These are phyloP conservation scores for Periconia sp. DNA, from an alignment of 2,329 filamentous ascomycete species.

Conservation along the genomic window DNA sequence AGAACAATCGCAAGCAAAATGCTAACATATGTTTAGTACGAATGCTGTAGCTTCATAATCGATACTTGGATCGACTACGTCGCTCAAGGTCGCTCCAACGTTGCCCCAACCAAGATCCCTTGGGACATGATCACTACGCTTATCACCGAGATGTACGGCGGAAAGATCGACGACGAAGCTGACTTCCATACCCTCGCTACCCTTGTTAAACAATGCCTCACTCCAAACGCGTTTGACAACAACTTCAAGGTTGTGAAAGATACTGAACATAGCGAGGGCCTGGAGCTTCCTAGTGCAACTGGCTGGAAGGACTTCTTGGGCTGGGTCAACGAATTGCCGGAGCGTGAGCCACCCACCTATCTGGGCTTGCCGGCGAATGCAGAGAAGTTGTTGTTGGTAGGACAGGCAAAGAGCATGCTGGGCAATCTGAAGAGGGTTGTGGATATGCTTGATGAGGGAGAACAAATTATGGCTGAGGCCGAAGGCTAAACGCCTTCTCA, in stretches of 20 bases:
- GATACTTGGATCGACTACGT: constrained; percentile 90
- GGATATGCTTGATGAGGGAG: constrained; percentile 89
- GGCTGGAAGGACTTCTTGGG: constrained; percentile 82
- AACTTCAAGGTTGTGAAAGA: constrained; percentile 84
- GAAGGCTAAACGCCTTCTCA: constrained; percentile 14
- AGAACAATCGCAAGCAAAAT: constrained; percentile 9
- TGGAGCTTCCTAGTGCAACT: constrained; percentile 81
- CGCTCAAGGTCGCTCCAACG: constrained; percentile 85
- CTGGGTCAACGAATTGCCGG: constrained; percentile 91
- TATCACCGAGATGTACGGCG: constrained; percentile 93
- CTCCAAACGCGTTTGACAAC: constrained; percentile 87
- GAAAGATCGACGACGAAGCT: constrained; percentile 91
- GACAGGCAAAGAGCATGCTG: constrained; percentile 84
- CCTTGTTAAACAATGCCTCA: constrained; percentile 80
- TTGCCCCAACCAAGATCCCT: constrained; percentile 90
- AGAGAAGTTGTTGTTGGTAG: constrained; percentile 91
- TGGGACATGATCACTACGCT: constrained; percentile 95
- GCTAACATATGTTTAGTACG: constrained; percentile 69
- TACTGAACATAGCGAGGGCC: constrained; percentile 60
- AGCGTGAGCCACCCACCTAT: constrained; percentile 95
- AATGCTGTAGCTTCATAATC: constrained; percentile 95
- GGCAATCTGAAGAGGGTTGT: constrained; percentile 83
- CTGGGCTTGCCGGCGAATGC: constrained; percentile 93
- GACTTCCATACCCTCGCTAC: constrained; percentile 78
- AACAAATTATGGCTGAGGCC: constrained; percentile 80